Evolutionary conservation across 331 rosid species (phyloP).

Genomic region (Rhamnella rubrinervis): DNA sequence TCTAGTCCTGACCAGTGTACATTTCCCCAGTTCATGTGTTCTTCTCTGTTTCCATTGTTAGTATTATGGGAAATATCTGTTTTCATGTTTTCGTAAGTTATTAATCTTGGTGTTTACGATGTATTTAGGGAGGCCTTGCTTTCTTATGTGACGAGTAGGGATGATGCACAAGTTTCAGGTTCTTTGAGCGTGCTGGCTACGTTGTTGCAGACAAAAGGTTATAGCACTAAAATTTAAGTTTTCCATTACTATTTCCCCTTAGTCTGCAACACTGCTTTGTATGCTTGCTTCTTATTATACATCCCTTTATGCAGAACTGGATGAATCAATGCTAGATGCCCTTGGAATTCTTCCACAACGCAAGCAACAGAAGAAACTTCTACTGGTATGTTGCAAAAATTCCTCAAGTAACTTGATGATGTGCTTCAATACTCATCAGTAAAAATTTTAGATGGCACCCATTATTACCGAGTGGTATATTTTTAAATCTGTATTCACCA

Average conservation of each 20-base stretch:
- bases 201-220: conserved; percentile 86
- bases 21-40: not conserved
- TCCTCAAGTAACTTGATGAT: not conserved
- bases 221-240: conserved; percentile 15
- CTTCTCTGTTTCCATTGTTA: not conserved
- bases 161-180: conserved; percentile 65
- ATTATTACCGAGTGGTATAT: too few species aligned
- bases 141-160: conserved; percentile 59
- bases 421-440: conserved; percentile 3
- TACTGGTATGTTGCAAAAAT: conserved; percentile 54
- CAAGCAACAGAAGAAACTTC: conserved; percentile 71
- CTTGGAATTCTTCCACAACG: conserved; percentile 94
- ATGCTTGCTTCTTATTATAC: conserved; percentile 9
- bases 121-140: conserved; percentile 64
- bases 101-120: not conserved
- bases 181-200: conserved; percentile 67
- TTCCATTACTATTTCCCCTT: not conserved
- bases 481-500: too few species aligned
- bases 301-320: conserved; percentile 50
- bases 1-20: conserved; percentile 2
- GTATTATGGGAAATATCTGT: not conserved
- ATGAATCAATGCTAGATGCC: conserved; percentile 79
- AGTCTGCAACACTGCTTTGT: not conserved
- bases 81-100: not conserved
- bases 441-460: not conserved